Evolutionary conservation across 129 eudicot species (phyloP), one percentile per base, ranked within the genome.

Genomic region (Pseudognaphalium luteoalbum): DNA sequence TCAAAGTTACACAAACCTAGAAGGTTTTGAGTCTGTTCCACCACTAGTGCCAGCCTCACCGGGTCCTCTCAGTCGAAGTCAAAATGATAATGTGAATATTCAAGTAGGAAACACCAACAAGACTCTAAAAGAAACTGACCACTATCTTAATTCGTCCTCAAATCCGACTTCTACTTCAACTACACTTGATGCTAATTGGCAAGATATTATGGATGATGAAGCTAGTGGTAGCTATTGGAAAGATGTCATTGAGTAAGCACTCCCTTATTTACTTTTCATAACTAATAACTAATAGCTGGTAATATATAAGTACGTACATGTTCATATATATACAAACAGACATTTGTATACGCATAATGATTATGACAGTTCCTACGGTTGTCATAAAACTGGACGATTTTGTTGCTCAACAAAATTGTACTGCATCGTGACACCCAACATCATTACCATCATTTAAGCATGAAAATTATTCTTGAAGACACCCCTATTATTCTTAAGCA

Each of bases 151-250:
- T 57, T 76, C 71, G 2, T 75, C 65, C 8, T 75, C 79, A 20
- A 28, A 73, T 59, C 69, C 28, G 9, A 59, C 68, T 8, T 64
- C 79, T 75, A 64, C 79, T 47, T 66, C 70, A 58, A 77, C 81
- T 39, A 68, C 75, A 41, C n/a, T 68, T 44, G 81, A 69, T 58
- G 75, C 75, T 17, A 77, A 77, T 20, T 77, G 81, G 81, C 81
- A 58, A 29, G 70, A 68, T 44, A 59, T 68, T 41, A 69, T 77
- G 76, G 81, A 77, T 69, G 81, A 77, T 41, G 81, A 77, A 77
- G 81, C 70, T 70, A 68, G 35, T 28, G 81, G 81, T 68, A 37
- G 75, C 60, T 77, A 69, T 69, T 77, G 81, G 81, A 77, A 77
- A 68, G 81, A 77, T 68, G 70, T 77, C 60, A 59, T 77, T n/a